Conservation (phyloP, 352 stramenopile genomes). For the Saprolegnia parasitica region DNA sequence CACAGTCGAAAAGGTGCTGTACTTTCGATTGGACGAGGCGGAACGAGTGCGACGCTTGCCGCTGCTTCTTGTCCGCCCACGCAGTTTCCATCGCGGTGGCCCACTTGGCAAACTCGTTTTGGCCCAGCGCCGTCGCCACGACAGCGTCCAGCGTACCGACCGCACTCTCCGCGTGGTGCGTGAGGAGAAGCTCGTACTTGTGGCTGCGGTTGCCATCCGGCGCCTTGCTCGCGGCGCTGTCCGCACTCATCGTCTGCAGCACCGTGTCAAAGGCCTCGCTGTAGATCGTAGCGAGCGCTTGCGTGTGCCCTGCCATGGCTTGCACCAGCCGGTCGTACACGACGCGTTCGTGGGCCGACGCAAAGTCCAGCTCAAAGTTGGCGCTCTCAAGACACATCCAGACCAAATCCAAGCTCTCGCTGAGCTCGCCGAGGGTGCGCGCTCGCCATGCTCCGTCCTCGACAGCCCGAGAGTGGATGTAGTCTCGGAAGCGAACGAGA, state of each 20-base stretch:
- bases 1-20: neutral
- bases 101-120: neutral
- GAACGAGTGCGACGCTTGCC: neutral
- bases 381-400: slow-evolving; percentile 2
- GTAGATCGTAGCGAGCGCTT: neutral
- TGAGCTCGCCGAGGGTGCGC: neutral
- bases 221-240: neutral
- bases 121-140: neutral
- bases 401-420: neutral
- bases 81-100: neutral
- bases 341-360: slow-evolving; percentile 1
- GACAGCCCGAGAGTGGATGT: neutral
- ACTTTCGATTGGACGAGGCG: neutral
- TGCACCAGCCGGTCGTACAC: slow-evolving; percentile 1
- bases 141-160: neutral
- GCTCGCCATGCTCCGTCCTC: neutral
- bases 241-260: neutral
- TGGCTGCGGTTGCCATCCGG: neutral
- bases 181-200: neutral
- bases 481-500: neutral
- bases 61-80: neutral
- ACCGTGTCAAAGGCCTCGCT: neutral
- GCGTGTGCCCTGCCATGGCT: neutral
- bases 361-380: slow-evolving; percentile 4
- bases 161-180: neutral